Base-by-base conservation (phyloP, 768 basidiomycete genomes). In the Hortiboletus flavorubellus region DNA sequence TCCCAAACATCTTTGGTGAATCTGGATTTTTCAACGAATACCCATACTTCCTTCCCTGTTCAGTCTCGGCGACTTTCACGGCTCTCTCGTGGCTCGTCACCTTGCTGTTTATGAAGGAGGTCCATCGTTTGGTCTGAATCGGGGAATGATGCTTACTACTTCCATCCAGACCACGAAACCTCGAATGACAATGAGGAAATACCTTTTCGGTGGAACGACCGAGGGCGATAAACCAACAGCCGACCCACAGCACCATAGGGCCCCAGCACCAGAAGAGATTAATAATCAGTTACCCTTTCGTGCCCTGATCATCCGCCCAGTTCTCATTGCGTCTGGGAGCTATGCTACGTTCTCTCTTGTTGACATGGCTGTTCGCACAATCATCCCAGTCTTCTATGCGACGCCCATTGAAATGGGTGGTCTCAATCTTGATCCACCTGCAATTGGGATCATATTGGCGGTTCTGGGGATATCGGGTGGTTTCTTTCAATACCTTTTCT, bases 11-110 rank as follows among this genome's bases (percentile, higher is more conserved):
- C 2, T 91, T 91, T 57, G 85, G 84, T 44, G 55, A 72, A 37
- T 76, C 73, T 5, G 58, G 61, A 15, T 89, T 91, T 61, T 79
- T 85, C 77, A 77, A 75, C 58, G 64, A 77, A 48, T 85, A 85
- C 67, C 88, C 89, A 0, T 91, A 91, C 69, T 87, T 89, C 66
- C 74, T 89, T 15, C 81, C 88, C 0, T 89, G 87, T 60, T 76
- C 83, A 12, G 78, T 87, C 16, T 74, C 84, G 4, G 85, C 84
- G 1, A 79, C 78, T 1, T 77, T 84, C 60, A 74, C 83, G 2
- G 67, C 72, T 8, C 8, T 83, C 12, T 79, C 78, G 8, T 82
- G 78, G 76, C 35, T 82, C 15, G 65, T 84, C 10, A 74, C 79
- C 0, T 67, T 77, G 39, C 37, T 82, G 8, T 84, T 76, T 63